Conservation (phyloP, 176 grass and related monocot genomes). For the Rhynchospora pubera region DNA sequence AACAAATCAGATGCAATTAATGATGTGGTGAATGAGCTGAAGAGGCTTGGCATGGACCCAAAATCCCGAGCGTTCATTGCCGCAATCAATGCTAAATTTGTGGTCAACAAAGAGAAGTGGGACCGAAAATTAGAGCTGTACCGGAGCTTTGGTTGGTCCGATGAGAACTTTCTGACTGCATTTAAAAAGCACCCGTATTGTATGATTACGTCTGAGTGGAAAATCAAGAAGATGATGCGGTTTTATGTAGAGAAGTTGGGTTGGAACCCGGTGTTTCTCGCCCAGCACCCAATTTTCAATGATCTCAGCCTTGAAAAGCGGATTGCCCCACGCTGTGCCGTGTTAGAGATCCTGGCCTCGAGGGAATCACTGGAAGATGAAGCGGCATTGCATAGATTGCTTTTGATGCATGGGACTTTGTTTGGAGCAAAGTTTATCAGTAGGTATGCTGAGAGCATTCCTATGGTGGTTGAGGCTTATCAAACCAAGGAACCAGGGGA, state of each 20-base stretch:
- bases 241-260: conserved; percentile 35
- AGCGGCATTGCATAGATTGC: conserved; percentile 2
- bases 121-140: conserved; percentile 32
- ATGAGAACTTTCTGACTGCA: conserved; percentile 35
- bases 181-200: conserved; percentile 47
- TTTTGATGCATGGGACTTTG: conserved; percentile 25
- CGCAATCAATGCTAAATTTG: conserved; percentile 28
- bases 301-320: conserved; percentile 54
- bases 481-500: conserved; percentile 5
- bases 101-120: conserved; percentile 11
- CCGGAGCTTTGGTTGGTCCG: conserved; percentile 50
- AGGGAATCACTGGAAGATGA: conserved; percentile 9
- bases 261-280: conserved; percentile 25
- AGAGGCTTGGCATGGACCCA: conserved; percentile 28
- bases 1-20: conserved; percentile 19
- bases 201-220: conserved; percentile 39
- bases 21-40: conserved; percentile 22
- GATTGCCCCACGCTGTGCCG: conserved; percentile 30
- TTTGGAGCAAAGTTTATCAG: conserved; percentile 34
- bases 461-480: conserved; percentile 40
- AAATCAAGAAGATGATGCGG: conserved; percentile 28
- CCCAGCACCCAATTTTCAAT: conserved; percentile 9
- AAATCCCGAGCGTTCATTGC: conserved; percentile 28
- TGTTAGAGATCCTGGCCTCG: conserved; percentile 31
- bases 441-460: conserved; percentile 24